Conservation (phyloP, 805 yeast species). For the Kluyveromyces aestuarii region DNA sequence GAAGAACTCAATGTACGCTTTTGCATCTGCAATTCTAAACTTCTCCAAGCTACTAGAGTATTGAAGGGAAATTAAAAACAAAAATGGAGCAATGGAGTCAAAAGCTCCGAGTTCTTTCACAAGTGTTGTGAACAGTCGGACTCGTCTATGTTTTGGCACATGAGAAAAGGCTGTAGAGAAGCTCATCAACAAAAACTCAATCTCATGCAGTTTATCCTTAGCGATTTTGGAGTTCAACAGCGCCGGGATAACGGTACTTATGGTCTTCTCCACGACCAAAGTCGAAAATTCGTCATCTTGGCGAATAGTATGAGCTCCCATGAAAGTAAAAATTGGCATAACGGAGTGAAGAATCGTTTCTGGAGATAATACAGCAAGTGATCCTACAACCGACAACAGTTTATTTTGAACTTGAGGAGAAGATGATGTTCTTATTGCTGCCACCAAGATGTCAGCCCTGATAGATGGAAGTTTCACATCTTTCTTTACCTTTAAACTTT, state of each 20-base stretch:
- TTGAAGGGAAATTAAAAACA: slow-evolving; percentile 77
- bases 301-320: slow-evolving; percentile 96
- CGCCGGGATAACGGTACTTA: slow-evolving; percentile 85
- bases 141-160: slow-evolving; percentile 94
- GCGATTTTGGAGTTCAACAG: slow-evolving; percentile 42
- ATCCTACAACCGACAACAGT: slow-evolving; percentile 73
- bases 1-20: slow-evolving; percentile 61
- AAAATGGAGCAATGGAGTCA: slow-evolving; percentile 57
- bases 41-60: slow-evolving; percentile 45
- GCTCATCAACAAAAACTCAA: slow-evolving; percentile 76
- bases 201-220: slow-evolving; percentile 45
- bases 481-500: slow-evolving; percentile 37
- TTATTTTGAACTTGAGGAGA: slow-evolving; percentile 95
- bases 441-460: slow-evolving; percentile 84
- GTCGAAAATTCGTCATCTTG: slow-evolving; percentile 95
- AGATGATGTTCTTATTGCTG: slow-evolving; percentile 78
- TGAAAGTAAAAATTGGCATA: slow-evolving; percentile 98
- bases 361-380: slow-evolving; percentile 80
- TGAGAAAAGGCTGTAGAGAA: slow-evolving; percentile 93
- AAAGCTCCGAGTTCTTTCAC: slow-evolving; percentile 65
- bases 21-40: slow-evolving; percentile 57
- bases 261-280: slow-evolving; percentile 87
- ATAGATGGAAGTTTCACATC: slow-evolving; percentile 54
- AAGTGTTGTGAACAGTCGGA: slow-evolving; percentile 69
- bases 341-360: slow-evolving; percentile 90